A percentile compares a stretch with the other conserved stretches of the same genome.
Evolutionary conservation across 257 asterid genomes (phyloP).

Genomic region (Ligustrum vulgare): DNA sequence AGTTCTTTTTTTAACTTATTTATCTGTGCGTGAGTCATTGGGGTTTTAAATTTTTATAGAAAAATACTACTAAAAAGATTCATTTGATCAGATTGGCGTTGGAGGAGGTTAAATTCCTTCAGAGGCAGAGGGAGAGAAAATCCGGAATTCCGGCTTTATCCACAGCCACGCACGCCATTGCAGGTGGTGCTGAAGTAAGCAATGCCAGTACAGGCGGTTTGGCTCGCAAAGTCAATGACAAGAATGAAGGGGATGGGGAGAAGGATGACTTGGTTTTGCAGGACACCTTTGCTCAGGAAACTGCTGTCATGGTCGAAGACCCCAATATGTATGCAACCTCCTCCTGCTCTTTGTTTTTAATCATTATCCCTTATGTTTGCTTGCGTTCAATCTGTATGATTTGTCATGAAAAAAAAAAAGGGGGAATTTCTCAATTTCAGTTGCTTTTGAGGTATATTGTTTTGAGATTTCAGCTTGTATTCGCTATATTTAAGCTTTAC

Average conservation of each 20-base stretch:
- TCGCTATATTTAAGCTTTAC: neutral
- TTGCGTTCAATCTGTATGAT: neutral
- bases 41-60: neutral
- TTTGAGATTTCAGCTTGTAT: constrained; percentile 5
- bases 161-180: constrained; percentile 25
- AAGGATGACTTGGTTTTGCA: constrained; percentile 95
- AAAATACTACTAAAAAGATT: neutral
- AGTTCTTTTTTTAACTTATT: neutral
- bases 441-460: neutral
- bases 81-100: constrained; percentile 46
- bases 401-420: neutral
- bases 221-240: constrained; percentile 49
- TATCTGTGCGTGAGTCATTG: neutral
- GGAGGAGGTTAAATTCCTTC: constrained; percentile 92
- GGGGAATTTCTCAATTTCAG: neutral
- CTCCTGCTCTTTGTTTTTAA: neutral
- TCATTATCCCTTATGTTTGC: neutral
- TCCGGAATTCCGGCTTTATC: constrained; percentile 79
- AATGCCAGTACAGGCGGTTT: constrained; percentile 30
- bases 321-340: constrained; percentile 69
- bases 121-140: constrained; percentile 85
- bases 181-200: constrained; percentile 23
- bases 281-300: constrained; percentile 98
- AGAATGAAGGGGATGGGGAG: constrained; percentile 71
- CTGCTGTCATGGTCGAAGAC: constrained; percentile 97